phyloP scores from a whole-genome alignment of 2,329 filamentous ascomycete genomes.

The Diaporthe nobilis region DNA sequence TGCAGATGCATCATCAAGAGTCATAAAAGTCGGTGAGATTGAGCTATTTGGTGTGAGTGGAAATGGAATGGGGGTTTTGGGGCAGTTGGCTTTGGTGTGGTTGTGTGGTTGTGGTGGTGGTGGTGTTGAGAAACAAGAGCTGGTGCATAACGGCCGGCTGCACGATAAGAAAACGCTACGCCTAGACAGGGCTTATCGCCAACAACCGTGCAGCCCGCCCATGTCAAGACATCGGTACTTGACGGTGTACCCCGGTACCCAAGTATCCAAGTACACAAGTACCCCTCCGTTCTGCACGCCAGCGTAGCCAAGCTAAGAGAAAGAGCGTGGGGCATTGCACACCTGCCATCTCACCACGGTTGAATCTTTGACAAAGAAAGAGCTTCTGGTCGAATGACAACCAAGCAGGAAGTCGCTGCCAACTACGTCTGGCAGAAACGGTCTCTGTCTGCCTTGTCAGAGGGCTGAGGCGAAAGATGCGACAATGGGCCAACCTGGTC shows the following conservation, averaged over 20 bases:
- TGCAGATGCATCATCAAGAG: slow-evolving; percentile 34
- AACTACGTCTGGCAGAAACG: background rate
- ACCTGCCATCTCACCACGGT: background rate
- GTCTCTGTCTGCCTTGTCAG: background rate
- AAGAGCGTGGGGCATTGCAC: slow-evolving; percentile 23
- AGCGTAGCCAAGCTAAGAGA: slow-evolving; percentile 15
- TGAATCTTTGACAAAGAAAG: slow-evolving; percentile 3
- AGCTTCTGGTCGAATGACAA: background rate
- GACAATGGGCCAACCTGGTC: background rate
- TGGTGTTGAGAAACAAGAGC: slow-evolving; percentile 21
- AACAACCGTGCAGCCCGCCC: background rate
- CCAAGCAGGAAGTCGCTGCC: background rate
- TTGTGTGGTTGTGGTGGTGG: slow-evolving; percentile 11
- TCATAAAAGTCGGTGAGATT: slow-evolving; percentile 40
- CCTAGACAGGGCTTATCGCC: slow-evolving; percentile 9
- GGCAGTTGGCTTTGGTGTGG: slow-evolving; percentile 5
- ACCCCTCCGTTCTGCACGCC: slow-evolving; percentile 12
- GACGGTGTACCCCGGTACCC: background rate
- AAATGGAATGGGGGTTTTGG: slow-evolving; percentile 27
- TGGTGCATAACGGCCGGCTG: slow-evolving; percentile 31
- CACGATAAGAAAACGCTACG: slow-evolving; percentile 22
- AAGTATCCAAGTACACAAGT: slow-evolving; percentile 2
- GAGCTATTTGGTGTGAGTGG: slow-evolving; percentile 35
- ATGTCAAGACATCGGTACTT: background rate
- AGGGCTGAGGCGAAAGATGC: background rate